Base-by-base conservation (phyloP, 1,139 yeast genomes). In the Yamadazyma diospyri region DNA sequence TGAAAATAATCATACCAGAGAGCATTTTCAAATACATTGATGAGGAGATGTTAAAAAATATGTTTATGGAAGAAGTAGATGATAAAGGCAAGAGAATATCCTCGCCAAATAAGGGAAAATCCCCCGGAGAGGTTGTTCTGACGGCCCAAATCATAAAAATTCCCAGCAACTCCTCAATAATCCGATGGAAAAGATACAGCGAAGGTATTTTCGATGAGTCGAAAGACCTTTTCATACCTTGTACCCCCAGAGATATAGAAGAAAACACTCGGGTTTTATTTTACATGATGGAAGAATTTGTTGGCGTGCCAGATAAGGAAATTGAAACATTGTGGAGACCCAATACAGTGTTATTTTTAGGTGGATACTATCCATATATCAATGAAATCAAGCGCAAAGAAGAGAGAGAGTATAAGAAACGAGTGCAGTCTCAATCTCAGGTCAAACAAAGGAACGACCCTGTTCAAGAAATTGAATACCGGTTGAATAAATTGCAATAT, bases 191-290 rank as follows among this genome's bases (percentile, higher is more conserved):
- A 35, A 46, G 75, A 8, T 46, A 49, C 16, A 52, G 60, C 4
- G 53, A 41, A 17, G 64, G 80, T 1, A 46, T 51, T 1, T 78
- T 75, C 47, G 71, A 72, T 43, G 44, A 56, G 12, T 51, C 46
- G 3, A 58, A 60, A 27, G 83, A 77, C 41, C 47, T 69, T 0
- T 81, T 77, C 41, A 63, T 74, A 6, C 88, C 89, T 0, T 61
- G 74, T 34, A 57, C 51, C 0, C 55, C 66, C 0, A 57, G 50
- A 20, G 51, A 64, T 4, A 40, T 63, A 1, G 56, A 59, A 4
- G 86, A 81, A 46, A 55, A 56, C 14, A 58, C 61, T 2, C 41
- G 63, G 8, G 64, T 74, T 2, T 40, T 79, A 2, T 64, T 69
- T 34, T 76, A 66, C 42, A 59, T 63, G 9, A 76, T 81, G 0